Conservation (phyloP, 2,329 filamentous ascomycete species). For the Laburnicola sp. region DNA sequence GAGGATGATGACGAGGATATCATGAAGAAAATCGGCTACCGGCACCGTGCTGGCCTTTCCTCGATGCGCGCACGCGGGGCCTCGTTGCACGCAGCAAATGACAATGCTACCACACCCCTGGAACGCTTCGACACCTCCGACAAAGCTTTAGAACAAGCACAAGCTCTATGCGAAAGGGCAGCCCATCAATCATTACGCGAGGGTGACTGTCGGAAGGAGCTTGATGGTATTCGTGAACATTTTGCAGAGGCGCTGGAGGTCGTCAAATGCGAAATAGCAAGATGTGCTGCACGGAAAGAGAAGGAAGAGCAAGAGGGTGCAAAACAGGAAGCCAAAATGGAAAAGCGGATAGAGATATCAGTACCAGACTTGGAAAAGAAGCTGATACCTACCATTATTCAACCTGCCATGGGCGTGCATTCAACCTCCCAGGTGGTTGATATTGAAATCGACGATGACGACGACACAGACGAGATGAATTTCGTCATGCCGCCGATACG, state of each 20-base stretch:
- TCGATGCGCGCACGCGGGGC: conserved; percentile 35
- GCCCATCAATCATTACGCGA: conserved; percentile 89
- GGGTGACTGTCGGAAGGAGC: conserved; percentile 78
- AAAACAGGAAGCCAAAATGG: conserved; percentile 20
- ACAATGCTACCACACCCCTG: conserved; percentile 20
- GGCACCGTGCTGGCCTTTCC: conserved; percentile 34
- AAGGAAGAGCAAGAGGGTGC: conserved; percentile 14
- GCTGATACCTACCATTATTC: conserved; percentile 20
- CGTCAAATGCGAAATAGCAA: conserved; percentile 51
- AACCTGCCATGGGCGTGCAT: conserved; percentile 4
- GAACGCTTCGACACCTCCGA: conserved; percentile 67
- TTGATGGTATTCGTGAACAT: conserved; percentile 68
- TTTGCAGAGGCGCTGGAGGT: conserved; percentile 66
- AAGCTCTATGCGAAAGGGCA: conserved; percentile 79
- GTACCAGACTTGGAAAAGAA: conserved; percentile 15
- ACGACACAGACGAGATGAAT: conserved; percentile 36
- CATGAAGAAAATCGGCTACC: conserved; percentile 43
- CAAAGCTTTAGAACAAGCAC: conserved; percentile 75
- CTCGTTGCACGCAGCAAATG: conserved; percentile 16
- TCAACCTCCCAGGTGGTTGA: conserved; percentile 27
- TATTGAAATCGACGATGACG: conserved; percentile 44
- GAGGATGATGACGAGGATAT: conserved; percentile 29
- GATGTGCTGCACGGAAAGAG: conserved; percentile 25
- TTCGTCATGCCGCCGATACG: conserved; percentile 45
- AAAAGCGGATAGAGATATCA: conserved; percentile 19